Evolutionary conservation across 2,329 filamentous ascomycete genomes (phyloP).

Genomic region (Allantophomopsis lycopodina): DNA sequence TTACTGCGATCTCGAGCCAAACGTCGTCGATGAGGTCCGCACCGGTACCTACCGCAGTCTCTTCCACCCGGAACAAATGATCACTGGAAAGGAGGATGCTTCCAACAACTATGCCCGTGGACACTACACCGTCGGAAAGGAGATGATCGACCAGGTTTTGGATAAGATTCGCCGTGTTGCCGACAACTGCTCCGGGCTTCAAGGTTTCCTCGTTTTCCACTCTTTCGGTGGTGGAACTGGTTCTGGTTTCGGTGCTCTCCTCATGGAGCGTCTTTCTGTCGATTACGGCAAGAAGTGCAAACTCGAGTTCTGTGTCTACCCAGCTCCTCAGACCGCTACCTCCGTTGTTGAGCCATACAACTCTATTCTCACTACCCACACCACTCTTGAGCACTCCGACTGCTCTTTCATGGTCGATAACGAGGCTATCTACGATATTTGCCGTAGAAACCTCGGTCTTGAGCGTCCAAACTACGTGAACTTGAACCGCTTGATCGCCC

Average conservation of each 20-base stretch:
- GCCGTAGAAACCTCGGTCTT: slow-evolving; percentile 91
- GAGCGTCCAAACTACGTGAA: slow-evolving; percentile 98
- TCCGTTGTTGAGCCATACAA: slow-evolving; percentile 99
- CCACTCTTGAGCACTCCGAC: slow-evolving; percentile 97
- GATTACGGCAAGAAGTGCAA: slow-evolving; percentile 99
- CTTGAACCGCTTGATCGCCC: slow-evolving; percentile 95
- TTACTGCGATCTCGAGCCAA: slow-evolving; percentile 99
- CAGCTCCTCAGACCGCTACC: slow-evolving; percentile 90
- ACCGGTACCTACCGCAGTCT: slow-evolving; percentile 91
- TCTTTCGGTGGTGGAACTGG: slow-evolving; percentile 98
- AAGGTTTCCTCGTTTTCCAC: slow-evolving; percentile 99
- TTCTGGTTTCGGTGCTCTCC: slow-evolving; percentile 92
- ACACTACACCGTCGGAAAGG: slow-evolving; percentile 99
- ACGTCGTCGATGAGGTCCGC: slow-evolving; percentile 98
- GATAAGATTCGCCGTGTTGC: slow-evolving; percentile 97
- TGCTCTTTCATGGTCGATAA: slow-evolving; percentile 99
- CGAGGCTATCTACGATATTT: slow-evolving; percentile 99
- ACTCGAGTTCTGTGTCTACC: slow-evolving; percentile 99
- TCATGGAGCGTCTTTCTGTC: slow-evolving; percentile 97
- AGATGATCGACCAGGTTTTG: slow-evolving; percentile 94
- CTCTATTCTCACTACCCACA: slow-evolving; percentile 98
- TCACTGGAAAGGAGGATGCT: slow-evolving; percentile 99
- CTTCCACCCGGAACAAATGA: slow-evolving; percentile 99
- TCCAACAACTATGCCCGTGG: slow-evolving; percentile 99
- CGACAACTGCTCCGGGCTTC: slow-evolving; percentile 94